Percentiles rank a stretch among this genome's conserved stretches.
phyloP scores from a whole-genome alignment of 176 grass and related monocot species.

The Poa annua region DNA sequence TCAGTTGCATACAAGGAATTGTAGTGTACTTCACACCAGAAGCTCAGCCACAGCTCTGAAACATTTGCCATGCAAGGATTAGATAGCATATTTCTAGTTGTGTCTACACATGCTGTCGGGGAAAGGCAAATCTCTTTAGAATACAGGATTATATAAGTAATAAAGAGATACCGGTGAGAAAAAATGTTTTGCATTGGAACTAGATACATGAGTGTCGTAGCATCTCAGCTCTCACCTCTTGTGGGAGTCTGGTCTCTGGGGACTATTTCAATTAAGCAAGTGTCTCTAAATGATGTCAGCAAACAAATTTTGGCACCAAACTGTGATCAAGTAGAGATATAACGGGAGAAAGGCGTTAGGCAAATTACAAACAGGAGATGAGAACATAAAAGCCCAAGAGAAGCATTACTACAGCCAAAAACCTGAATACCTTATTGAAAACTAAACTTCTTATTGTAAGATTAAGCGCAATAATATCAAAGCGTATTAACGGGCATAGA shows the following conservation, averaged over 20 bases:
- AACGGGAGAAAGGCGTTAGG: conserved; percentile 8
- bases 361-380: neutral
- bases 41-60: conserved; percentile 94
- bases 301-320: conserved; percentile 97
- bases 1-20: conserved; percentile 92
- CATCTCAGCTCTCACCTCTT: conserved; percentile 62
- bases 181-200: neutral
- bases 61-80: conserved; percentile 20
- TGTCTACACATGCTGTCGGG: neutral
- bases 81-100: neutral
- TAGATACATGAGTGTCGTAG: neutral
- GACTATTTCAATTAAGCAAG: conserved; percentile 91
- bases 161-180: neutral
- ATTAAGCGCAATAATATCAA: neutral
- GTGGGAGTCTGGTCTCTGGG: conserved; percentile 79
- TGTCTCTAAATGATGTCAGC: conserved; percentile 90
- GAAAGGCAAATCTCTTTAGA: neutral
- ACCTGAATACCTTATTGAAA: neutral
- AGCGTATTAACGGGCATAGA: neutral
- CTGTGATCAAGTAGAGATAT: conserved; percentile 45
- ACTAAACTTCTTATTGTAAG: no score
- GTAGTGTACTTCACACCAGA: conserved; percentile 99
- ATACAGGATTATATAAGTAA: neutral
- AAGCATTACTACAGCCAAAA: neutral
- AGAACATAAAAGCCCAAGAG: neutral